phyloP scores from a whole-genome alignment of 306 rosid genomes.

The Dryas drummondii region DNA sequence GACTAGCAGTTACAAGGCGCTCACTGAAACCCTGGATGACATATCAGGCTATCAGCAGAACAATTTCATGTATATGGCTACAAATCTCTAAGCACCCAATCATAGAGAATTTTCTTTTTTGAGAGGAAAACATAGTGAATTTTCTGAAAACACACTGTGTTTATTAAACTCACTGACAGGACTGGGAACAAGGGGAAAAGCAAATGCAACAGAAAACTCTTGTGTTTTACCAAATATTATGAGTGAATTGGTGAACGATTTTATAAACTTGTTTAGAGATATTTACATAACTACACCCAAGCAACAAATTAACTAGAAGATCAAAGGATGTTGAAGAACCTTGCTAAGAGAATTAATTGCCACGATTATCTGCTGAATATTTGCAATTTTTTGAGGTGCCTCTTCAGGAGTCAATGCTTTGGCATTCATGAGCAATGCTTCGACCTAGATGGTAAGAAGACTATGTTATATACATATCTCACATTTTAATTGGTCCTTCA shows the following conservation, averaged over 20 bases:
- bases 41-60: background rate
- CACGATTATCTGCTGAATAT: conserved; percentile 83
- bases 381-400: conserved; percentile 60
- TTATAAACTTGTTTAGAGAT: background rate
- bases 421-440: conserved; percentile 61
- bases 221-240: background rate
- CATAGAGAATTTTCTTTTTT: background rate
- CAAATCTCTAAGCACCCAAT: conserved; percentile 6
- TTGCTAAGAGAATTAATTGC: conserved; percentile 96
- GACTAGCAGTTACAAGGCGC: conserved; percentile 92
- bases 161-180: background rate
- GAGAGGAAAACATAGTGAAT: background rate
- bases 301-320: background rate
- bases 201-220: background rate
- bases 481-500: conserved; percentile 16
- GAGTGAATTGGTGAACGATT: background rate
- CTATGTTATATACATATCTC: conserved; percentile 18
- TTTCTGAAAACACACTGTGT: background rate
- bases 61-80: background rate
- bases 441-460: conserved; percentile 57
- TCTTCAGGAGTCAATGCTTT: conserved; percentile 61
- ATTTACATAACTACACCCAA: background rate
- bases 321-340: conserved; percentile 47
- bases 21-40: conserved; percentile 86
- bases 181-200: background rate